Base-by-base conservation (phyloP, 768 basidiomycete species). In the Rhodotorula sphaerocarpa region DNA sequence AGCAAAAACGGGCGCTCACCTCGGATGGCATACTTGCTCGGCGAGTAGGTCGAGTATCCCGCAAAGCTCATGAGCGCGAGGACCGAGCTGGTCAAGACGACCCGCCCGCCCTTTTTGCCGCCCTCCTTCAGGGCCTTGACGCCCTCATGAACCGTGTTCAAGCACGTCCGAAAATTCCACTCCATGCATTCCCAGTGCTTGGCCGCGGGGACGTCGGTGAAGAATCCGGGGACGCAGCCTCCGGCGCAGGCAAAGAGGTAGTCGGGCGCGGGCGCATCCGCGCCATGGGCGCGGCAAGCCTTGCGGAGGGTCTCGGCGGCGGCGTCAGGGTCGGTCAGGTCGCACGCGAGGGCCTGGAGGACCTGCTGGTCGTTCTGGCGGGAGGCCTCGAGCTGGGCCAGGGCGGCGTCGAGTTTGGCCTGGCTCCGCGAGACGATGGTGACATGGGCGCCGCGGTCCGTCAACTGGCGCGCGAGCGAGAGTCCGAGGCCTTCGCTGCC, bases 211-310 rank as follows among this genome's bases (percentile, higher is more conserved):
- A 82, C 79, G 50, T 90, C 88, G 28, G 89, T 75, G 69, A 88
- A 85, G 75, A 85, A 87, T 66, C 80, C 81, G 0, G 91, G 90
- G 30, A 66, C 62, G 34, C 71, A 67, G 0, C 78, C 79, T 18
- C 91, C 91, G 0, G 90, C 90, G 68, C 89, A 90, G 14, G 83
- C 75, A 73, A 92, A 86, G 30, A 88, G 75, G 2, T 84, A 83
- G 57, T 91, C 87, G 5, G 91, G 90, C 4, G 63, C 21, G 10
- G 36, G 16, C 36, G n/a, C n/a, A n/a, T n/a, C n/a, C 39, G 77
- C 74, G 0, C 84, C 83, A 68, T 83, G 80, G 0, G 80, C 76
- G 3, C 74, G 76, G 53, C 82, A 82, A 0, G 83, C 87, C 15
- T 80, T 78, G 20, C 82, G 78, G 28, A 93, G 75, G 0, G 89